Base-by-base conservation (phyloP, 352 stramenopile genomes). In the Pythium pectinolyticum region DNA sequence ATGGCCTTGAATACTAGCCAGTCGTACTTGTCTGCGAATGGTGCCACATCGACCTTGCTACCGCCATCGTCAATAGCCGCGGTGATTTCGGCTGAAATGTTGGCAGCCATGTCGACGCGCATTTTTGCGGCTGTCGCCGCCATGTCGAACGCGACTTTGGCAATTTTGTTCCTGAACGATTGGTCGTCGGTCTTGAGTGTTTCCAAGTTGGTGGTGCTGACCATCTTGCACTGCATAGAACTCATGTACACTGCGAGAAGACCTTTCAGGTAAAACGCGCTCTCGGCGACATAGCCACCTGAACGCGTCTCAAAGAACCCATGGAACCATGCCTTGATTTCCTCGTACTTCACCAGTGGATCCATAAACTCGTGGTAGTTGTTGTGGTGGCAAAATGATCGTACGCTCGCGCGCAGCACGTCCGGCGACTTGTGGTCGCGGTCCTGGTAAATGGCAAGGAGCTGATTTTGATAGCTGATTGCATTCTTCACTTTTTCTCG, bases 261-360 rank as follows among this genome's bases (percentile, higher is more conserved):
- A 5, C 50, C 50, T 20, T 45, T 20, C 34, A 57, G 24, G 34
- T 57, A 57, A 22, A 57, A 57, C 34, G 50, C 28, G 20, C n/a
- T 31, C 50, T 57, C 50, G 50, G 19, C 34, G 8, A 57, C 50
- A 22, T 57, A 57, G n/a, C 50, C 50, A 19, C 32, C n/a, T 20
- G 50, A 57, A 19, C 50, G 50, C 32, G 50, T 57, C n/a, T 24
- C 31, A 7, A 15, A 19, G 20, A 57, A 32, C n/a, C n/a, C 50
- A 2, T 39, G 20, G n/a, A 27, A 45, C n/a, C 50, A 32, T 8
- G 19, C 20, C n/a, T 20, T 47, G 50, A n/a, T n/a, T n/a, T n/a
- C n/a, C n/a, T n/a, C n/a, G n/a, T n/a, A n/a, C n/a, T n/a, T n/a
- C n/a, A n/a, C n/a, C n/a, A n/a, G n/a, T n/a, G n/a, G n/a, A n/a